Percentiles rank a stretch among this genome's conserved stretches.
Evolutionary conservation across 2,329 filamentous ascomycete genomes (phyloP).

Genomic region (Macroventuria anomochaeta): DNA sequence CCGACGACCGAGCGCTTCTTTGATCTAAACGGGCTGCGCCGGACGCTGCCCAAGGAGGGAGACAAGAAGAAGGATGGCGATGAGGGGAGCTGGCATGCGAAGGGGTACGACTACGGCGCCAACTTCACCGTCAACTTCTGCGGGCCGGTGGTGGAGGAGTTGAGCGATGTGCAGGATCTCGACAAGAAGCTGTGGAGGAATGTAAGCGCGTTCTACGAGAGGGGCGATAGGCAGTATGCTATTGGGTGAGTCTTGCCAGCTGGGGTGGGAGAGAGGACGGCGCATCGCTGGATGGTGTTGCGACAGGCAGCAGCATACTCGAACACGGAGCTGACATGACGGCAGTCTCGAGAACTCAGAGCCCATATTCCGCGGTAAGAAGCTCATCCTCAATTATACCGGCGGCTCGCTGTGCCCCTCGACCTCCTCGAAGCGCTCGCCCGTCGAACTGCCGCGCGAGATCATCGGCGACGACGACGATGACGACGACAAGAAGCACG

Average conservation of each 20-base stretch:
- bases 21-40: conserved; percentile 65
- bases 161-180: conserved; percentile 69
- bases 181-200: conserved; percentile 69
- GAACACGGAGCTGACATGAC: background rate
- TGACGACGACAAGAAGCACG: conserved; percentile 46
- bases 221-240: conserved; percentile 71
- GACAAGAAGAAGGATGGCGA: conserved; percentile 61
- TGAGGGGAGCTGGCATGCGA: conserved; percentile 67
- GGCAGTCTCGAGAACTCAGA: conserved; percentile 63
- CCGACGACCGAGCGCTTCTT: conserved; percentile 68
- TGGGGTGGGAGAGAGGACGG: too few species aligned
- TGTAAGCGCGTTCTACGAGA: conserved; percentile 78
- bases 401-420: conserved; percentile 57
- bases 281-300: too few species aligned
- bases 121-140: conserved; percentile 89
- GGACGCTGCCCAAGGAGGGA: conserved; percentile 54
- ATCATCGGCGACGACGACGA: conserved; percentile 52
- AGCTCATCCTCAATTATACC: conserved; percentile 62
- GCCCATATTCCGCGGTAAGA: conserved; percentile 69
- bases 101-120: conserved; percentile 76
- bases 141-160: conserved; percentile 71
- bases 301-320: conserved; percentile 6
- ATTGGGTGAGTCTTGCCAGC: conserved; percentile 71
- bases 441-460: conserved; percentile 38
- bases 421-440: conserved; percentile 32